Evolutionary conservation across 805 yeast genomes (phyloP), one percentile per base, ranked within the genome.

Genomic region (Lachancea dasiensis): DNA sequence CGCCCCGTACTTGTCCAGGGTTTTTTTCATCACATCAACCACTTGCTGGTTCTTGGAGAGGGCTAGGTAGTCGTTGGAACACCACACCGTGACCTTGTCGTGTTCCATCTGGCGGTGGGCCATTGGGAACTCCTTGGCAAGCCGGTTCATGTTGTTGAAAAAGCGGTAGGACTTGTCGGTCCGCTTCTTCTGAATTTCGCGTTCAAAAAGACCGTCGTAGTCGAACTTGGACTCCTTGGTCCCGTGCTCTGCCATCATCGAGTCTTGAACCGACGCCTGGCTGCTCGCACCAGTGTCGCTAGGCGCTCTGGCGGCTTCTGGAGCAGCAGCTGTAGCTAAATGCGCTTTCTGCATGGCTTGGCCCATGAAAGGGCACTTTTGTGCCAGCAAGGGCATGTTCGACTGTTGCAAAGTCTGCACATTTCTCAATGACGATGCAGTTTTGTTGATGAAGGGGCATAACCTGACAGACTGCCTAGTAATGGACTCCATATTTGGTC

Each of bases 61-160:
- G 9, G 97, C 97, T 44, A 92, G 71, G 61, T 92, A 92, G 64
- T 92, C 99, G 62, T 92, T 92, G 28, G 98, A 89, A 58, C 99
- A 92, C 99, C 99, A 92, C 41, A 92, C 98, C 36, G 95, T 87
- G 42, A 92, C 98, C 58, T 84, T 84, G 54, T 86, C 95, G 11
- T 68, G 68, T 55, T 81, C 86, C 25, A 57, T 44, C 41, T 79
- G 72, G 48, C 92, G 76, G 58, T 92, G 98, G 25, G 98, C 98
- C 54, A 69, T 69, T 30, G 99, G 99, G 58, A 86, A 92, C 59
- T 90, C 95, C 44, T 78, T 71, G 33, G 97, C 97, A 51, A 92
- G 72, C 51, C 99, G 80, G 70, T 92, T 92, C 69, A 92, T 87
- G 71, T 92, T 92, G 75, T 92, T 92, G 74, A 92, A 92, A 63